These are phyloP conservation scores for Aspergillus sp. DNA, from an alignment of 2,329 filamentous ascomycete species.

Conservation along the genomic window DNA sequence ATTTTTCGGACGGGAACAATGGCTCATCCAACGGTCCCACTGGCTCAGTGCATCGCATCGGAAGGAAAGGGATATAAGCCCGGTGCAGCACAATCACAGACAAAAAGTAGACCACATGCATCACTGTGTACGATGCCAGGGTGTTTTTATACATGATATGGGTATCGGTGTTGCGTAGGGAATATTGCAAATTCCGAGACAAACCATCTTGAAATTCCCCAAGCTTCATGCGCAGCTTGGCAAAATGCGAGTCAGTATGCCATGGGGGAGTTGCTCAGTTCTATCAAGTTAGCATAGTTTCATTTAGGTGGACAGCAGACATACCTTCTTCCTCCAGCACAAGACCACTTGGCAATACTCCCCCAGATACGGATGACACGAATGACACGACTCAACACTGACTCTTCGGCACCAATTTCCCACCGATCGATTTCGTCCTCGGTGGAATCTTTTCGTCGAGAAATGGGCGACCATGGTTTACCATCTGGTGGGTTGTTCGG, in stretches of 20 bases:
- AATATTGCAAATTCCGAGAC: slow-evolving; percentile 49
- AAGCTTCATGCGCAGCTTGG: slow-evolving; percentile 41
- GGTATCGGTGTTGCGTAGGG: slow-evolving; percentile 48
- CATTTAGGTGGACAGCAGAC: slow-evolving; percentile 1
- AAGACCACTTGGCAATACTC: slow-evolving; percentile 53
- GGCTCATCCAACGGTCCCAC: slow-evolving; percentile 51
- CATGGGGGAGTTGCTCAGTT: slow-evolving; percentile 48
- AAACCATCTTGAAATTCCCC: slow-evolving; percentile 48
- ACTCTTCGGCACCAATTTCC: slow-evolving; percentile 51
- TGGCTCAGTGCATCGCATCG: slow-evolving; percentile 46
- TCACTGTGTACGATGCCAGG: slow-evolving; percentile 50
- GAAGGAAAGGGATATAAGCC: slow-evolving; percentile 52
- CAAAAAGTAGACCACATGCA: slow-evolving; percentile 51
- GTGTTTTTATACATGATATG: slow-evolving; percentile 50
- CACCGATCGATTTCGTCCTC: slow-evolving; percentile 46
- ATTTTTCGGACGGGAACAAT: slow-evolving; percentile 39
- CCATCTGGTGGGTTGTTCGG: slow-evolving; percentile 27
- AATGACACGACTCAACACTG: slow-evolving; percentile 51
- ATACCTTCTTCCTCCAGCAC: slow-evolving; percentile 50
- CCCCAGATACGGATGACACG: slow-evolving; percentile 53
- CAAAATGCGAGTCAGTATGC: slow-evolving; percentile 48
- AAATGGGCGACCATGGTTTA: slow-evolving; percentile 36
- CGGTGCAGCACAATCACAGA: slow-evolving; percentile 53
- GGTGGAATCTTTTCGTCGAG: slow-evolving; percentile 32
- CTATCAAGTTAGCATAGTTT: slow-evolving; percentile 18